Percentiles rank a stretch among this genome's conserved stretches.
These are phyloP conservation scores for Calamus simplicifolius DNA, from an alignment of 176 grass and related monocot species.

Conservation along the genomic window DNA sequence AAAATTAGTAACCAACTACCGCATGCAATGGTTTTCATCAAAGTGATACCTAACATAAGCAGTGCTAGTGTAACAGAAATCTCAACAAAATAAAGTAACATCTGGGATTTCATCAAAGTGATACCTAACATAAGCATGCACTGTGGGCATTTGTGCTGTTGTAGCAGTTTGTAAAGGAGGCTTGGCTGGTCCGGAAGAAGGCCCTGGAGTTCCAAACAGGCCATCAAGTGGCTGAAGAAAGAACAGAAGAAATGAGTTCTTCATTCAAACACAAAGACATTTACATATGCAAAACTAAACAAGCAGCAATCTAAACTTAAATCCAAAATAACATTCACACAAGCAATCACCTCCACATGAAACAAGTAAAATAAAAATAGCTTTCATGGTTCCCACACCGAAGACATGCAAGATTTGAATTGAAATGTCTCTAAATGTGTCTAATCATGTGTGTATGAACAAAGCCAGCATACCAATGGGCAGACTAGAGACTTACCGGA, in stretches of 20 bases:
- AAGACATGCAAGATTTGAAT: background rate
- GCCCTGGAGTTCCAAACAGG: constrained; percentile 35
- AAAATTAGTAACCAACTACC: no score
- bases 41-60: no score
- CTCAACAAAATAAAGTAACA: no score
- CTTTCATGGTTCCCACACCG: background rate
- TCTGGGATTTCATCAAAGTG: no score
- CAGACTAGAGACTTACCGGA: constrained; percentile 38
- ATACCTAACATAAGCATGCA: no score
- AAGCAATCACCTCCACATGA: no score
- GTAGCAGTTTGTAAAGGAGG: constrained; percentile 7
- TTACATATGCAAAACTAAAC: background rate
- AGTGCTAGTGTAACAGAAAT: no score
- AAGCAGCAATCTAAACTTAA: no score
- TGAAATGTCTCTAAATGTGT: no score
- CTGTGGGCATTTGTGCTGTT: background rate
- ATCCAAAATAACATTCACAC: no score
- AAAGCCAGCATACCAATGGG: background rate
- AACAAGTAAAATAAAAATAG: background rate
- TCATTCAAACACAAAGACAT: background rate
- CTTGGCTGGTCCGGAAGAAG: constrained; percentile 29
- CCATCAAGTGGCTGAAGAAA: constrained; percentile 75
- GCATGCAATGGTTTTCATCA: no score
- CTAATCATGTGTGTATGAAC: no score
- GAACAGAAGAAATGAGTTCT: constrained; percentile 23